Conservation (phyloP, 2,329 filamentous ascomycete genomes). For the Pseudogymnoascus sp. region DNA sequence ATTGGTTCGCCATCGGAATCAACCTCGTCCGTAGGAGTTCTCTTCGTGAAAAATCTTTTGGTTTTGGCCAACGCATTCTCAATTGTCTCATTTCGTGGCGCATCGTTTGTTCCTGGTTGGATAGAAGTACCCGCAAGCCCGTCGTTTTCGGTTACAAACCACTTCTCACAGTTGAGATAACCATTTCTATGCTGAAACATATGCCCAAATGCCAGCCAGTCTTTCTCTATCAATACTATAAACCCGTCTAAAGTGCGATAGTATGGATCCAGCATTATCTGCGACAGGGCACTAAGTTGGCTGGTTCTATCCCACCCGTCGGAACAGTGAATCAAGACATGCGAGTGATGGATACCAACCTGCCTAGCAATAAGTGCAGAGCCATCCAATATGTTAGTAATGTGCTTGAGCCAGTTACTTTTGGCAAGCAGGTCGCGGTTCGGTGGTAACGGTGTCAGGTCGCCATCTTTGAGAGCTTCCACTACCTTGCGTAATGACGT, state of each 20-base stretch:
- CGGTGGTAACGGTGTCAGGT: slow-evolving; percentile 73
- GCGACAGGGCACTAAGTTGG: slow-evolving; percentile 82
- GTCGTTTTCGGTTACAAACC: slow-evolving; percentile 85
- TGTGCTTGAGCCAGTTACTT: slow-evolving; percentile 89
- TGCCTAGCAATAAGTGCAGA: slow-evolving; percentile 77
- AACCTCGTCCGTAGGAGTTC: slow-evolving; percentile 55
- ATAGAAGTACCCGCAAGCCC: slow-evolving; percentile 56
- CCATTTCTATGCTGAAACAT: slow-evolving; percentile 95
- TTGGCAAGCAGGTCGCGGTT: slow-evolving; percentile 72
- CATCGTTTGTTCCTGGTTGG: slow-evolving; percentile 52
- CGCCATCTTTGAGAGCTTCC: slow-evolving; percentile 85
- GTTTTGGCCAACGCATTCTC: slow-evolving; percentile 80
- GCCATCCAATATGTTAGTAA: slow-evolving; percentile 74
- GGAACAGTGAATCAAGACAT: slow-evolving; percentile 94
- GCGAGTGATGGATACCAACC: slow-evolving; percentile 84
- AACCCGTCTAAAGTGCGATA: slow-evolving; percentile 92
- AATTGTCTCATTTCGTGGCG: slow-evolving; percentile 57
- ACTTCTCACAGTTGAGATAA: slow-evolving; percentile 81
- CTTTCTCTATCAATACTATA: slow-evolving; percentile 89
- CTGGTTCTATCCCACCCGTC: slow-evolving; percentile 98
- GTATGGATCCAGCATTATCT: slow-evolving; percentile 92
- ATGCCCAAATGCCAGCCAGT: slow-evolving; percentile 95
- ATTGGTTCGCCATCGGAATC: slow-evolving; percentile 42
- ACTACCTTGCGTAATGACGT: slow-evolving; percentile 81
- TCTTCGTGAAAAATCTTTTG: slow-evolving; percentile 83